Conservation (phyloP, 805 yeast genomes). For the Sungouiella thailandica region DNA sequence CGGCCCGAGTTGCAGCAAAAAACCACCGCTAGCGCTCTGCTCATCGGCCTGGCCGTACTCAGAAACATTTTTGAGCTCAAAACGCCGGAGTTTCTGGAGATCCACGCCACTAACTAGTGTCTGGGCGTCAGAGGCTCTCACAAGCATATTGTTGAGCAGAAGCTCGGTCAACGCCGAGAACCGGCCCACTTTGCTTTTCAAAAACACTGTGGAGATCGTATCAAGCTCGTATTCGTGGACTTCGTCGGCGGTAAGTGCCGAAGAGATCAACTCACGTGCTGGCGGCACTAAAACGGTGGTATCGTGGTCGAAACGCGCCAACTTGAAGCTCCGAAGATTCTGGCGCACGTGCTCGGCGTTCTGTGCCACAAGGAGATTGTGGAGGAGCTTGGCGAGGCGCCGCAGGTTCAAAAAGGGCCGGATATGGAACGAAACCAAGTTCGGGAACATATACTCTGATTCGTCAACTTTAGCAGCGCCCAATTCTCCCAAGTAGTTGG, state of each 20-base stretch:
- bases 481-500: conserved; percentile 15
- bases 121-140: conserved; percentile 19
- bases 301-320: conserved; percentile 18
- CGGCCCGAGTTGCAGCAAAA: conserved; percentile 21
- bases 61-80: conserved; percentile 31
- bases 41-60: conserved; percentile 19
- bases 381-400: conserved; percentile 20
- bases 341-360: conserved; percentile 7
- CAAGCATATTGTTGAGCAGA: conserved; percentile 21
- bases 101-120: conserved; percentile 15
- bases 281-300: conserved; percentile 11
- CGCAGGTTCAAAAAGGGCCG: conserved; percentile 29
- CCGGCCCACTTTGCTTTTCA: conserved; percentile 9
- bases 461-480: not conserved
- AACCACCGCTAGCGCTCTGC: conserved; percentile 13
- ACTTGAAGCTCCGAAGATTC: conserved; percentile 13
- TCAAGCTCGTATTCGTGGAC: conserved; percentile 3
- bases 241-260: conserved; percentile 1
- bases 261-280: conserved; percentile 5
- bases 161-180: conserved; percentile 16
- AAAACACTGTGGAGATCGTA: conserved; percentile 1
- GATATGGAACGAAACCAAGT: conserved; percentile 27
- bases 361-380: conserved; percentile 11
- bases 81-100: conserved; percentile 17
- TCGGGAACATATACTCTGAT: conserved; percentile 15